Evolutionary conservation across 495 filamentous ascomycete genomes (phyloP), one percentile per base, ranked within the genome.

Genomic region (Hypoxylon subgilvum): DNA sequence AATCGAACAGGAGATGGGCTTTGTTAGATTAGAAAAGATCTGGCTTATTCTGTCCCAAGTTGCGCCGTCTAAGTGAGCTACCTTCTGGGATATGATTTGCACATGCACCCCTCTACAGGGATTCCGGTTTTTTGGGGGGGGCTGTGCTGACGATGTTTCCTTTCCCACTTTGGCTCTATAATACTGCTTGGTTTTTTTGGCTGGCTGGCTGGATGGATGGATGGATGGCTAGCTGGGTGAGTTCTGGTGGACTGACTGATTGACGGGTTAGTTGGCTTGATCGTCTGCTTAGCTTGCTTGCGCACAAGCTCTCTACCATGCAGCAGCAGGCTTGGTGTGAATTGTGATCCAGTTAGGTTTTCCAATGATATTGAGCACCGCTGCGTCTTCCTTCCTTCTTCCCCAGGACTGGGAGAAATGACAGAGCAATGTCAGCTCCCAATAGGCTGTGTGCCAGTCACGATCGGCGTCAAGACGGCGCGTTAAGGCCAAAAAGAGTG

Each of bases 101-200:
- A 53, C 48, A 58, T 57, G 53, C 60, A 63, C 60, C 60, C 54
- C 60, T 63, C 60, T 63, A 63, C 60, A 57, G 60, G 60, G 53
- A 14, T 39, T 7, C 21, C 21, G 2, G 14, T 38, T 3, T 34
- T 12, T 13, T 6, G 12, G 31, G 14, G 34, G 34, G 34, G 34
- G 34, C 34, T 38, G 34, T 38, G 34, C 34, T 38, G 34, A 38
- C 9, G 34, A 18, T 38, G 16, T 46, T 46, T 40, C 30, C 28
- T 40, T 22, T 47, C 32, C 31, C 34, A 41, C 38, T 38, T 48
- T 36, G 51, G 35, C 7, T 34, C 9, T 13, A 34, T 34, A 10
- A 30, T 34, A 10, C 31, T 6, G 31, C n/a, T 34, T n/a, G n/a
- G n/a, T n/a, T n/a, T n/a, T n/a, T n/a, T 27, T 31, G 43, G 43